Evolutionary conservation across 441 rosid genomes (phyloP), one percentile per base, ranked within the genome.

Genomic region (Geranium incanum): DNA sequence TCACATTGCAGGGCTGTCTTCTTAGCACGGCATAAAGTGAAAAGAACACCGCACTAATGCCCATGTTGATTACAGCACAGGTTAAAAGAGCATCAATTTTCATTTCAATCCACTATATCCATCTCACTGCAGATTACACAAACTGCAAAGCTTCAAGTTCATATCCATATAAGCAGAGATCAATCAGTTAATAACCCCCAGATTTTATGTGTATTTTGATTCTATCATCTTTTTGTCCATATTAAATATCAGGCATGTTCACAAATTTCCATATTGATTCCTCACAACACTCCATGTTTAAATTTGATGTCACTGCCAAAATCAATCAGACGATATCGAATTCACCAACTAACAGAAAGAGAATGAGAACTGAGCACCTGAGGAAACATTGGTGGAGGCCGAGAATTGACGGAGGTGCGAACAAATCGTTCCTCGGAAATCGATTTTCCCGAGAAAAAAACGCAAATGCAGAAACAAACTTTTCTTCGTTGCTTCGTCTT

Each of bases 11-110:
- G 0, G 98, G 96, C 74, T 90, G 97, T 57, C 90, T 95, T 36
- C 97, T 79, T 36, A 95, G 76, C 67, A 95, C 66, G 8, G 99
- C 90, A 70, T 95, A 92, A 59, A 92, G 80, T 3, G 86, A 84
- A 8, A 89, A 80, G 37, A 90, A 83, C 71, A 89, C 80, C 70
- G 83, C 78, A 48, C 97, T 87, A 71, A 90, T 33, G 3, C 81
- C 92, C 65, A 85, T 68, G 74, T 95, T 95, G 69, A 95, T 95
- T 79, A 91, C 97, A 62, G 89, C 96, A 63, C 97, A 94, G 28
- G 99, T 94, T 66, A 94, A 68, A 55, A 94, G 86, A 28, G 90
- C 93, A 39, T 68, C 73, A 70, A 94, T 23, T 66, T 90, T 84
- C 99, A 94, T 92, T 81, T 76, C 72, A 68, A 57, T 55, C 72